A percentile compares a stretch with the other conserved stretches of the same genome.
Evolutionary conservation across 352 stramenopile species (phyloP).

Genomic region (Globisporangium orthogonon): DNA sequence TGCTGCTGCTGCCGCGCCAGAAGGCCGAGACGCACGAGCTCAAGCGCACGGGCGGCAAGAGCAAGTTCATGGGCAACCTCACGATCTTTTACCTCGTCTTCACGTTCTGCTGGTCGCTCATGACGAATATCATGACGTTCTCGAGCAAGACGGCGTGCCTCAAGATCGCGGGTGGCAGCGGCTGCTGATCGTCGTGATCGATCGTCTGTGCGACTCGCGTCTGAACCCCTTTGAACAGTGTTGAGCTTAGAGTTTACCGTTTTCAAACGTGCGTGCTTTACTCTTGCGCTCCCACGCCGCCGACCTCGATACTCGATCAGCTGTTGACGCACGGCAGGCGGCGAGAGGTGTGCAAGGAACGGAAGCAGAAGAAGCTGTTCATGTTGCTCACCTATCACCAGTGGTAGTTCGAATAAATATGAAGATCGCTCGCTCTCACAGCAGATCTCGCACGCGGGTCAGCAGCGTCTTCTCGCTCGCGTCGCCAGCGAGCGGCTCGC

Average conservation of each 20-base stretch:
- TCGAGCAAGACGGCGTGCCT: conserved; percentile 12
- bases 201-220: neutral
- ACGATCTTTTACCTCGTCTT: conserved; percentile 15
- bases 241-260: no score
- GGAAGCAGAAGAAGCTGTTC: no score
- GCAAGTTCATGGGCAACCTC: conserved; percentile 13
- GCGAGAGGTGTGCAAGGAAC: no score
- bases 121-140: conserved; percentile 20
- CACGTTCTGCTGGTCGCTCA: conserved; percentile 15
- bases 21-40: conserved; percentile 20
- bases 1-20: conserved; percentile 19
- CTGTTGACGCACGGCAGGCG: no score
- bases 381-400: neutral
- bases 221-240: neutral
- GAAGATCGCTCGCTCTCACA: conserved; percentile 5
- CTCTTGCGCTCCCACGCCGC: no score
- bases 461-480: neutral
- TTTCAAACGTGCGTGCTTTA: no score
- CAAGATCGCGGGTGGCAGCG: conserved; percentile 7
- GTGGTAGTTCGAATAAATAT: neutral
- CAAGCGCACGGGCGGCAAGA: conserved; percentile 18
- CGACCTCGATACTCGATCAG: no score
- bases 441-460: conserved; percentile 7
- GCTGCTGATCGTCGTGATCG: conserved; percentile 59
- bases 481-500: no score